Evolutionary conservation across 768 basidiomycete genomes (phyloP).

Genomic region (Daedalea quercina): DNA sequence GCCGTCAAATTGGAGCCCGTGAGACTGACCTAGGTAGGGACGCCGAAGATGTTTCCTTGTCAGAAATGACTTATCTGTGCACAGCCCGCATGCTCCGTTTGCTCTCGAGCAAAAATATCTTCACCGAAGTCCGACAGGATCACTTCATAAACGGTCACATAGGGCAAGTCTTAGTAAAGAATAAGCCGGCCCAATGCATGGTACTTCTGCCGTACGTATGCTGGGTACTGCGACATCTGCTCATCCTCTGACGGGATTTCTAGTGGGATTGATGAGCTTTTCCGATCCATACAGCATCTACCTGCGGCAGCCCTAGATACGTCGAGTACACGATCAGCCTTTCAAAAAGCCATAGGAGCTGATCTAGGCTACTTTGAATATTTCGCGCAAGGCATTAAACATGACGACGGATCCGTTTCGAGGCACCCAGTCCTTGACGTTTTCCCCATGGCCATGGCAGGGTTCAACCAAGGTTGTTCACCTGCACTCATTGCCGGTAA

Average conservation of each 20-base stretch:
- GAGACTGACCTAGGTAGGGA: background rate
- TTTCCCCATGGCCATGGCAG: conserved; percentile 5
- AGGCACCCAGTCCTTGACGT: background rate
- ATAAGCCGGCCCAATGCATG: background rate
- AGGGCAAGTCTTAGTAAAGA: background rate
- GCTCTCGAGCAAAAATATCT: conserved; percentile 2
- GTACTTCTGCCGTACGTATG: conserved; percentile 1
- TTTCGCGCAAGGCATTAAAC: conserved; percentile 2
- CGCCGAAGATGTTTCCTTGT: background rate
- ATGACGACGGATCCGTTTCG: conserved; percentile 3
- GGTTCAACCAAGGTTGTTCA: conserved; percentile 1
- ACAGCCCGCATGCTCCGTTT: conserved; percentile 2
- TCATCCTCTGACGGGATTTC: too few species aligned
- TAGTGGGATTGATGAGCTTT: conserved; percentile 2
- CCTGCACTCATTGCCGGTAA: conserved; percentile 3
- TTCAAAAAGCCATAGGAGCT: background rate
- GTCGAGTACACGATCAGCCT: background rate
- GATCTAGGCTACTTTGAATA: conserved; percentile 3
- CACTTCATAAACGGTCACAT: conserved; percentile 4
- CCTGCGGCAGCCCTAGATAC: conserved; percentile 1
- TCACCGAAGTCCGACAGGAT: conserved; percentile 2
- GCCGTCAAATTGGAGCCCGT: background rate
- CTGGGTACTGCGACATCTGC: background rate
- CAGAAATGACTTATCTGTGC: background rate
- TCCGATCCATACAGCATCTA: background rate